Evolutionary conservation across 1,284 basidiomycete genomes (phyloP), one percentile per base, ranked within the genome.

Genomic region (Neotropicomus parvogracilis): DNA sequence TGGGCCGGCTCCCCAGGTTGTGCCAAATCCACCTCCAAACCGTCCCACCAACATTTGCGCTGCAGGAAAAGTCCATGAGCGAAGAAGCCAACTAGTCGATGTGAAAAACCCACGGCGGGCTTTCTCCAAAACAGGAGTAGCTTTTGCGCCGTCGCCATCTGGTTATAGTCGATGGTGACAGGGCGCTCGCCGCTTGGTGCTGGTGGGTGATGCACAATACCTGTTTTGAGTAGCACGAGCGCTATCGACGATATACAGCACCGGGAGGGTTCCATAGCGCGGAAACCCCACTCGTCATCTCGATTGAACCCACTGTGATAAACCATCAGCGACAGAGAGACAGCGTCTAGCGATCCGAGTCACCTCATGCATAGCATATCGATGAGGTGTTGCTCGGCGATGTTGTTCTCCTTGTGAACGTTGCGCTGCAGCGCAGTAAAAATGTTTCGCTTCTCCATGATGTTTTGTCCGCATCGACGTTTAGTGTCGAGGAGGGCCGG

Each of bases 31-130:
- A 98, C 81, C 58, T 98, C 94, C 41, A 95, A 80, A 14, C 95
- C 95, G 63, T 99, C 97, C 95, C 95, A 99, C 95, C 95, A 99
- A 71, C 97, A 99, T 72, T 99, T 99, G 45, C 95, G 80, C 92
- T 95, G 55, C 10, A 9, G 16, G 52, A 35, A 35, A 26, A 36
- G 24, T 26, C 29, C 10, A 19, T 54, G 48, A 52, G 54, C 24
- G 14, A 38, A 26, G 37, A 40, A 21, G 10, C 2, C 14, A 8
- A 10, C 13, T 8, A 19, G 1, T 47, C 17, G 21, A 50, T 35
- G 46, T 58, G 54, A 37, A 35, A 36, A 10, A 80, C 89, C 59
- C 68, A 95, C 93, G 14, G 95, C 95, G 27, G 95, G 95, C 71
- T 99, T 99, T 66, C 95, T 79, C 95, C 95, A 99, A 77, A 99